Conservation (phyloP, 2,329 filamentous ascomycete species). For the Lasiodiplodia sp. region DNA sequence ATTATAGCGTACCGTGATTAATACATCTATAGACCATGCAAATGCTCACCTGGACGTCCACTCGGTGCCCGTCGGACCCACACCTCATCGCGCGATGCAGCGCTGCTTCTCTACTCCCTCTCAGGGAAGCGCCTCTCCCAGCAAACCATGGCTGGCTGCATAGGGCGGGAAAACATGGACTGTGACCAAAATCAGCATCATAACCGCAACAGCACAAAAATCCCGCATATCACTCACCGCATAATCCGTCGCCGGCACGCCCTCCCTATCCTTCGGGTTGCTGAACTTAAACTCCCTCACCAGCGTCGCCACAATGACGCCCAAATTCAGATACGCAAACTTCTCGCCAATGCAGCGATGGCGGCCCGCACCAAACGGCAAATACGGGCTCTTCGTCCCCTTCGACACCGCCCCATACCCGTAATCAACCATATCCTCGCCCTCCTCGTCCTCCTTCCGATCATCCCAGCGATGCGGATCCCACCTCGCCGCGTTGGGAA, state of each 20-base stretch:
- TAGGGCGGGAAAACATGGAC: slow-evolving; percentile 16
- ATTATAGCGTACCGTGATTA: not conserved
- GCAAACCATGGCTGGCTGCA: slow-evolving; percentile 6
- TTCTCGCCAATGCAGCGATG: slow-evolving; percentile 93
- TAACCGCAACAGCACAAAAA: not conserved
- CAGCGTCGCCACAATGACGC: slow-evolving; percentile 76
- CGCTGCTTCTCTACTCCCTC: not conserved
- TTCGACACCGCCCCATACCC: slow-evolving; percentile 88
- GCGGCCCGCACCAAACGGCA: slow-evolving; percentile 87
- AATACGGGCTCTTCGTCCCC: slow-evolving; percentile 81
- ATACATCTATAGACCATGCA: not conserved
- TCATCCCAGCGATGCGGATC: slow-evolving; percentile 85
- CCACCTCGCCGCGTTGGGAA: slow-evolving; percentile 80
- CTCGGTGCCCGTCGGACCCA: too few relatives aligned
- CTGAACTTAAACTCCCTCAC: slow-evolving; percentile 78
- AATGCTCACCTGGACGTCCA: not conserved
- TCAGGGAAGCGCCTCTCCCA: slow-evolving; percentile 9
- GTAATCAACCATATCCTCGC: slow-evolving; percentile 80
- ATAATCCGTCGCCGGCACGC: slow-evolving; percentile 70
- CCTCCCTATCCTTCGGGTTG: slow-evolving; percentile 70
- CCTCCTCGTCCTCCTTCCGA: slow-evolving; percentile 63
- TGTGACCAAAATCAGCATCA: not conserved
- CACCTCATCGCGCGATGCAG: too few relatives aligned
- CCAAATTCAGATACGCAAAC: slow-evolving; percentile 86
- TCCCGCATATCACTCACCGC: slow-evolving; percentile 37